Base-by-base conservation (phyloP, 2,329 filamentous ascomycete genomes). In the Aphanoascus verrucosus region DNA sequence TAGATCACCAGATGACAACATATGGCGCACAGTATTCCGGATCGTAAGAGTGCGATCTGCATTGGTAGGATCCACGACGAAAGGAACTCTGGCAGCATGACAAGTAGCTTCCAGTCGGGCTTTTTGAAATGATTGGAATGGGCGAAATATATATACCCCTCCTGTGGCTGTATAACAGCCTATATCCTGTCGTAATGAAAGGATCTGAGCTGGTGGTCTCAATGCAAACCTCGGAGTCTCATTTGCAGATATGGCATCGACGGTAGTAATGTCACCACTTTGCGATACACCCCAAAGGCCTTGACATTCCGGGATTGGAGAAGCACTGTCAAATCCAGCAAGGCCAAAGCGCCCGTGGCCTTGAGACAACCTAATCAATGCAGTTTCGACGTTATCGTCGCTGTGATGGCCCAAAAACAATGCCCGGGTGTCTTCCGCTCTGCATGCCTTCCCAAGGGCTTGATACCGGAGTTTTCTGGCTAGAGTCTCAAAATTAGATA, bases 321-420 rank as follows among this genome's bases (percentile, higher is more conserved):
- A 75, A 15, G 78, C 73, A 2, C 73, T 61, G 8, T 75, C 77
- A 61, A 94, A 93, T 2, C 86, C 88, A 14, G 76, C 73, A 31
- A 95, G 72, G 0, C 87, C 89, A n/a, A 77, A 72, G n/a, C 80
- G 79, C 1, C 78, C 72, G 61, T 88, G 85, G 0, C 84, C 82
- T 2, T 75, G 74, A 7, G 84, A 69, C 35, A 97, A 68, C 41
- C 93, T 80, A 82, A 89, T 86, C 47, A 97, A 70, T 3, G 94
- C 77, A 0, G 90, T 96, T 71, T 98, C 93, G 53, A 89, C 85
- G 64, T 93, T 88, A 63, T 98, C 93, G 63, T 96, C 90, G 57
- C 79, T 75, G 65, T 98, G 93, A 65, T 98, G 93, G 3, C 84
- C 93, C 28, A 94, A 72, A 38, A 96, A 77, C 1, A 97, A 66